Base-by-base conservation (phyloP, 202 grass and related monocot species). In the Panicum virgatum region DNA sequence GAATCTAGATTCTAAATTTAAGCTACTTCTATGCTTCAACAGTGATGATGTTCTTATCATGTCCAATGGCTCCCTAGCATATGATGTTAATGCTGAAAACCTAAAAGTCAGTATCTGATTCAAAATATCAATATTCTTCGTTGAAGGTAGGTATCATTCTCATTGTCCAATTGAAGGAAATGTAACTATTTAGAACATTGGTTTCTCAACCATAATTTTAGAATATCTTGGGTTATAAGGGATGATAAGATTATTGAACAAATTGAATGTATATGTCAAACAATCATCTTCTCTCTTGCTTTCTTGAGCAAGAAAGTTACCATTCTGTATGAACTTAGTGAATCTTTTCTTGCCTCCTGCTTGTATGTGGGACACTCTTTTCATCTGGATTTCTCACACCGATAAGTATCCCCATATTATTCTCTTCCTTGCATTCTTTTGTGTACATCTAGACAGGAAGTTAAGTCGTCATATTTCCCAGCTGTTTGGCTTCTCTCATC, bases 381-480 rank as follows among this genome's bases (percentile, higher is more conserved):
- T 38, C 20, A 18, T 16, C 44, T 43, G 1, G 9, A 36, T 36
- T 22, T 78, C 27, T 64, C 15, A 3, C 20, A 64, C 1, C 25
- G 43, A 78, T 45, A 58, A 69, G 18, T 72, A 70, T 62, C 13
- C 18, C 56, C 66, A 8, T 61, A 19, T 36, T 22, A 10, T 47
- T 60, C 40, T 60, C 26, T 34, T 26, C 43, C 3, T 61, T 5
- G 18, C 6, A 44, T 61, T 4, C 26, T 34, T 27, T 34, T 82
- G 43, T 67, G 43, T 65, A 58, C 61, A 38, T 42, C 32, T 66
- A 23, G 5, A n/a, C 29, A 72, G 4, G 62, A 47, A 77, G 46
- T 63, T 73, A 46, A 34, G 67, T 74, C 51, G 46, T 61, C 60
- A 52, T 36, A 53, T 69, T 69, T 79, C 16, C 62, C 51, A 69